Base-by-base conservation (phyloP, 1,139 yeast genomes). In the Debaryomyces fabryi region DNA sequence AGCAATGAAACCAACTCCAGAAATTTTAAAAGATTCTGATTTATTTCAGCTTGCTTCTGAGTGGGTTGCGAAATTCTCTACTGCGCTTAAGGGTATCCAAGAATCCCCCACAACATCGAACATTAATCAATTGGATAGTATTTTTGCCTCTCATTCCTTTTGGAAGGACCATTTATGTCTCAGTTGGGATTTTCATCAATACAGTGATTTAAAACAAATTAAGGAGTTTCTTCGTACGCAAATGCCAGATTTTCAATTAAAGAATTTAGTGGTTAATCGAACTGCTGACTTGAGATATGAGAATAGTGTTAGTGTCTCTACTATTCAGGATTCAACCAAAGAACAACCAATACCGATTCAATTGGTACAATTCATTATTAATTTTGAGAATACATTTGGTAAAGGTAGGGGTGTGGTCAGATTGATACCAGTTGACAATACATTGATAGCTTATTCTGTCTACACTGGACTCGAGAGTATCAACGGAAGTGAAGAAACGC, bases 141-240 rank as follows among this genome's bases (percentile, higher is more conserved):
- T 66, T 25, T 48, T 68, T 15, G 45, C 58, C 18, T 55, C 62
- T 4, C 69, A 68, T 50, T 63, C 69, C 1, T 51, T 62, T 34
- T 71, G 76, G 76, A 65, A 67, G 47, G 76, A 71, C 52, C 71
- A 71, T 50, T 53, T 68, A 37, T 52, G 64, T 6, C 53, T 71
- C 30, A 57, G 62, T 27, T 59, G 67, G 61, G 72, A 71, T 45
- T 51, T 67, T 39, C 68, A 65, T 38, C 65, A 65, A 47, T 66
- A 57, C 46, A 54, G 63, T 27, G 68, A 68, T 13, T 54, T 61
- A n/a, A 59, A 60, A 0, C 57, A 58, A 41, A 67, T 70, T 46
- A 55, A 56, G 41, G 41, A 47, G 24, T 50, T 40, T 9, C 54
- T 51, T 20, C 43, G 23, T 6, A 46, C 45, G 9, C 51, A 49